Evolutionary conservation across 2,329 filamentous ascomycete genomes (phyloP).

Genomic region (Pseudogymnoascus sp.): DNA sequence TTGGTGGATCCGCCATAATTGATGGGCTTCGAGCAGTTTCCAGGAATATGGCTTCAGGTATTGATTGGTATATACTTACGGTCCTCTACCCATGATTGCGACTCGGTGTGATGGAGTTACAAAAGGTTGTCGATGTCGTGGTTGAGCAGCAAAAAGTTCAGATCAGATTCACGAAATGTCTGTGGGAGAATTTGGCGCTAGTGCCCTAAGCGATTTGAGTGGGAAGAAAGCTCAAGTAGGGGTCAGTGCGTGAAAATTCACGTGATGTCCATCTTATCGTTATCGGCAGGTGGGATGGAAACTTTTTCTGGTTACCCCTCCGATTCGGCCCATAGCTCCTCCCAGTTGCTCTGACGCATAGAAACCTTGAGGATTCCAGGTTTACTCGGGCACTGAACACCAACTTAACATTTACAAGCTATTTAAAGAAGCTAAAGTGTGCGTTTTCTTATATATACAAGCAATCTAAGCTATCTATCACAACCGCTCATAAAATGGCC

Average conservation of each 20-base stretch:
- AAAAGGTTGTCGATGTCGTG: conserved; percentile 18
- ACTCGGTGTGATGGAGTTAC: conserved; percentile 23
- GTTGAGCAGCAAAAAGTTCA: conserved; percentile 12
- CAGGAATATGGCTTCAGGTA: not conserved
- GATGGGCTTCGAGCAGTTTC: not conserved
- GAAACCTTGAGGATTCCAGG: not conserved
- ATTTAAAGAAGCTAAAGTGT: not conserved
- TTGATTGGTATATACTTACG: conserved; percentile 24
- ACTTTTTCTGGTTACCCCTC: conserved; percentile 12
- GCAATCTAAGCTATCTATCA: conserved; percentile 3
- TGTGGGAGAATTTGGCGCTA: conserved; percentile 9
- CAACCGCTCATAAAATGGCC: conserved; percentile 16
- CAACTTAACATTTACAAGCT: not conserved
- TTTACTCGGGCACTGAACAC: conserved; percentile 4
- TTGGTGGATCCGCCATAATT: not conserved
- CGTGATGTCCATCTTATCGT: conserved; percentile 2
- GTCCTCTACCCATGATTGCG: conserved; percentile 45
- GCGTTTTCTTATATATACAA: not conserved
- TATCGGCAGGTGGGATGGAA: conserved; percentile 9
- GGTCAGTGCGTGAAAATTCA: not conserved
- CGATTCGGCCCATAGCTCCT: not conserved
- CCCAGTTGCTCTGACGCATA: not conserved
- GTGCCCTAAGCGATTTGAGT: conserved; percentile 8
- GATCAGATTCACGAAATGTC: conserved; percentile 7
- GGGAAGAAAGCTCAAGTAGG: not conserved